phyloP scores from a whole-genome alignment of 2,329 filamentous ascomycete species.

The Pseudocercospora cruenta region DNA sequence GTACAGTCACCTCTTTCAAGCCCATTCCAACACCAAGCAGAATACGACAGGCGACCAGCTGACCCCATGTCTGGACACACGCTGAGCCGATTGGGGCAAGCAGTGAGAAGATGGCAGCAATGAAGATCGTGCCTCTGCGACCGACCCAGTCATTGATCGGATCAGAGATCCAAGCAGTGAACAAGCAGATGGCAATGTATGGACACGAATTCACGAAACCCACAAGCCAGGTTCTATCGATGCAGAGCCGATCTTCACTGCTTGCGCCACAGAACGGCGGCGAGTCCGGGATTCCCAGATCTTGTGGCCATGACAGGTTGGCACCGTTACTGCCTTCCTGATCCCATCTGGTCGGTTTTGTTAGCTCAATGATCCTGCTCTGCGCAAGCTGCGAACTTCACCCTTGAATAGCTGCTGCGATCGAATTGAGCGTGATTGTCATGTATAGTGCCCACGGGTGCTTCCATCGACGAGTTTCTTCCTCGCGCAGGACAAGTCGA shows the following conservation, averaged over 20 bases:
- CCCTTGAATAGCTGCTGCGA: constrained; percentile 31
- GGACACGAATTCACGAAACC: constrained; percentile 44
- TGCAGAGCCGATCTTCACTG: background rate
- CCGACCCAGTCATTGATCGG: constrained; percentile 38
- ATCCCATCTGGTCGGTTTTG: constrained; percentile 27
- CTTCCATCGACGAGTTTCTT: constrained; percentile 55
- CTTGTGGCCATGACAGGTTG: constrained; percentile 34
- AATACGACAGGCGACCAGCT: constrained; percentile 70
- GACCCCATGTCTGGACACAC: constrained; percentile 68
- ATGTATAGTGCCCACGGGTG: constrained; percentile 56
- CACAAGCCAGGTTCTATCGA: constrained; percentile 5
- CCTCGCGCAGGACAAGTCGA: constrained; percentile 45
- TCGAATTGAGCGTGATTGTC: constrained; percentile 36
- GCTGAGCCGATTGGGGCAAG: constrained; percentile 66
- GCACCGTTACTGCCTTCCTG: constrained; percentile 32
- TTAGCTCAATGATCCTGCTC: background rate
- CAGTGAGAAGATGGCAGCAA: constrained; percentile 54
- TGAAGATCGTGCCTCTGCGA: constrained; percentile 43
- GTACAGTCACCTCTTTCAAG: constrained; percentile 49
- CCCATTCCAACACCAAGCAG: constrained; percentile 64
- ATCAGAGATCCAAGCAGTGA: constrained; percentile 57
- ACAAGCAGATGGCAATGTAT: constrained; percentile 44
- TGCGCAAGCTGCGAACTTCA: background rate
- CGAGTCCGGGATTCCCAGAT: constrained; percentile 18
- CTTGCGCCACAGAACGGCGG: background rate